Conservation (phyloP, 768 basidiomycete species). For the Dentipellis sp. region DNA sequence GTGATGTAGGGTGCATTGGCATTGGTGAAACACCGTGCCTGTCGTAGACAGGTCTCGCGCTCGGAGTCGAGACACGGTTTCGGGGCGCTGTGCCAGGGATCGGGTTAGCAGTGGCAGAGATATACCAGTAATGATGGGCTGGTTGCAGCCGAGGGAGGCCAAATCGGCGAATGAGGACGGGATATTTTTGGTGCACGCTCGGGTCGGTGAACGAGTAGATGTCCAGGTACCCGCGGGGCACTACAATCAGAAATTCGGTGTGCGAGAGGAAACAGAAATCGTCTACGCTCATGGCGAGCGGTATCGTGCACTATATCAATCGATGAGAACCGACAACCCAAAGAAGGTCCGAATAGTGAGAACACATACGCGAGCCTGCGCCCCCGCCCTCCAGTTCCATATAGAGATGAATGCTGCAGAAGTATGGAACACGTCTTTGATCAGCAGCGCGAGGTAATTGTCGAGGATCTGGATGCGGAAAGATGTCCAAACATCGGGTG, state of each 20-base stretch:
- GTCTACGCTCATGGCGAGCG: slow-evolving; percentile 35
- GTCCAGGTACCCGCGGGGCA: slow-evolving; percentile 37
- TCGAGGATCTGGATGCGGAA: slow-evolving; percentile 4
- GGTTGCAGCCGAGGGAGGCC: neutral
- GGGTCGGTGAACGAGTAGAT: slow-evolving; percentile 32
- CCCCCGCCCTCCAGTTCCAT: slow-evolving; percentile 2
- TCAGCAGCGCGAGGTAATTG: neutral
- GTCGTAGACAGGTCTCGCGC: neutral
- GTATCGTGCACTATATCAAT: slow-evolving; percentile 29
- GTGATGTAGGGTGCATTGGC: no score
- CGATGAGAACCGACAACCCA: neutral
- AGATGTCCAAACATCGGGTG: neutral
- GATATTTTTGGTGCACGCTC: neutral
- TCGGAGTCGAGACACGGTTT: neutral
- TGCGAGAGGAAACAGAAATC: slow-evolving; percentile 44
- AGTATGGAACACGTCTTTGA: slow-evolving; percentile 5
- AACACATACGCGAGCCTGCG: slow-evolving; percentile 27
- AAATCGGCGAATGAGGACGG: neutral
- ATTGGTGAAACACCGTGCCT: no score
- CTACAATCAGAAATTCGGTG: slow-evolving; percentile 36
- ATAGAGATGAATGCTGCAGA: slow-evolving; percentile 1
- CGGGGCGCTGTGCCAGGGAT: slow-evolving; percentile 23
- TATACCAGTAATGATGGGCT: slow-evolving; percentile 34
- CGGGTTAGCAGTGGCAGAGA: slow-evolving; percentile 44
- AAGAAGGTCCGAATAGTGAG: neutral